Base-by-base conservation (phyloP, 2,329 filamentous ascomycete species). In the Diaporthe amygdali region DNA sequence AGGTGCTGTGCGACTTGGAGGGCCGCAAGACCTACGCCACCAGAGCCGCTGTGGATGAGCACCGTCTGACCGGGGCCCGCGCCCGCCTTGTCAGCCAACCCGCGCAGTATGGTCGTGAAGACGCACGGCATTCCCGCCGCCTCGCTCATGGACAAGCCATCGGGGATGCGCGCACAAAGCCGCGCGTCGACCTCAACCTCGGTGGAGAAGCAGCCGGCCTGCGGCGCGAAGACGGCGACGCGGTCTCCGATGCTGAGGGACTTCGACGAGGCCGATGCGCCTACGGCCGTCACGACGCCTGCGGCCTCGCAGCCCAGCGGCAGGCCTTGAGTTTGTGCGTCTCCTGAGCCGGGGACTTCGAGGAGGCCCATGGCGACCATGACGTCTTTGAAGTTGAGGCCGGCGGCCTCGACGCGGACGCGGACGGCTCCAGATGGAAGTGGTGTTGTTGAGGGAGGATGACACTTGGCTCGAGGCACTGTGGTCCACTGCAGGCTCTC, bases 351-450 rank as follows among this genome's bases (percentile, higher is more conserved):
- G 27, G 39, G 25, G 25, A 59, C 49, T 17, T 20, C 41, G 41
- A 46, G 41, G 1, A 69, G 15, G 12, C 66, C 66, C 39, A 68
- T 56, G 5, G 66, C 54, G 3, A 63, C 41, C 22, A 69, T 12
- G 27, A 64, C 55, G 34, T 69, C 68, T 37, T 66, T 51, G 22
- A 67, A 67, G 70, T 83, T 83, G 6, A 83, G 22, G 3, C 81
- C 82, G 4, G 74, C 68, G 0, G 79, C 77, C 56, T 75, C 74
- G 0, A 76, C 32, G 17, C 80, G 70, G 6, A 83, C 20, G 9
- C 54, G 6, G 32, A 17, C 32, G 8, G 7, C 15, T 41, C 54
- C 54, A 56, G 54, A 15, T 39, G 20, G 41, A 7, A 46, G 41
- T 46, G 41, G 6, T 7, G 6, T 46, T 7, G 6, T 46, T 20